These are phyloP conservation scores for Thyridium curvatum DNA, from an alignment of 2,329 filamentous ascomycete species.

Conservation along the genomic window DNA sequence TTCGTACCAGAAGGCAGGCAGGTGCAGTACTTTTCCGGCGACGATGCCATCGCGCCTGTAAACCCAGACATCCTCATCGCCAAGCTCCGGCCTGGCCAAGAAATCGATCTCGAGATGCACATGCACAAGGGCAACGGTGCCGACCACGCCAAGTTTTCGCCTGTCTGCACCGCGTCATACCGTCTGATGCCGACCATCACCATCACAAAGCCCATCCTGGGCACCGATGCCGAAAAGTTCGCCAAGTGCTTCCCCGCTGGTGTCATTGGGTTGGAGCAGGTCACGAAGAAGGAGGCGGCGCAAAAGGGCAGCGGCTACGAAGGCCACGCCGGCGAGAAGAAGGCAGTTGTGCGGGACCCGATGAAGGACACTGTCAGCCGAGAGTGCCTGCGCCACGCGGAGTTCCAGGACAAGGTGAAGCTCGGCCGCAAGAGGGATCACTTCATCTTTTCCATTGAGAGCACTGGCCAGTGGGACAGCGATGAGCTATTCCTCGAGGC, in stretches of 20 bases:
- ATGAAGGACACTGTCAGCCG: constrained; percentile 95
- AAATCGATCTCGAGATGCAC: constrained; percentile 81
- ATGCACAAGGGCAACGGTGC: constrained; percentile 90
- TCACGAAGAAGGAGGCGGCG: constrained; percentile 61
- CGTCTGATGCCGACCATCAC: constrained; percentile 82
- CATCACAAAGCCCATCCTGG: constrained; percentile 78
- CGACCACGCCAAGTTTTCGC: constrained; percentile 96
- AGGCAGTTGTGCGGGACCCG: constrained; percentile 80
- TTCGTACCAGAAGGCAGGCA: constrained; percentile 75
- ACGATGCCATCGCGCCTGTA: constrained; percentile 63
- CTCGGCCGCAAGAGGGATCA: constrained; percentile 86
- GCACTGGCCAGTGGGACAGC: constrained; percentile 89
- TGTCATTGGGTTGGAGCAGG: constrained; percentile 73
- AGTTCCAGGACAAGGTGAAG: constrained; percentile 94
- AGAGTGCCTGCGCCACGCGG: constrained; percentile 83
- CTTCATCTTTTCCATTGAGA: constrained; percentile 96
- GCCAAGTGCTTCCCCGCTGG: constrained; percentile 81
- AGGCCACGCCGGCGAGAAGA: constrained; percentile 70
- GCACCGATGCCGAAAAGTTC: constrained; percentile 83
- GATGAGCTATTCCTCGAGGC: constrained; percentile 91
- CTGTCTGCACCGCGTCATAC: constrained; percentile 91
- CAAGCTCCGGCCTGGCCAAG: constrained; percentile 87
- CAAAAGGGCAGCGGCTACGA: constrained; percentile 59
- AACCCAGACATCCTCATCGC: constrained; percentile 93
- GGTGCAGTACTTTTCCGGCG: constrained; percentile 59